Conservation (phyloP, 1,284 basidiomycete genomes). For the Rhodotorula sp. region DNA sequence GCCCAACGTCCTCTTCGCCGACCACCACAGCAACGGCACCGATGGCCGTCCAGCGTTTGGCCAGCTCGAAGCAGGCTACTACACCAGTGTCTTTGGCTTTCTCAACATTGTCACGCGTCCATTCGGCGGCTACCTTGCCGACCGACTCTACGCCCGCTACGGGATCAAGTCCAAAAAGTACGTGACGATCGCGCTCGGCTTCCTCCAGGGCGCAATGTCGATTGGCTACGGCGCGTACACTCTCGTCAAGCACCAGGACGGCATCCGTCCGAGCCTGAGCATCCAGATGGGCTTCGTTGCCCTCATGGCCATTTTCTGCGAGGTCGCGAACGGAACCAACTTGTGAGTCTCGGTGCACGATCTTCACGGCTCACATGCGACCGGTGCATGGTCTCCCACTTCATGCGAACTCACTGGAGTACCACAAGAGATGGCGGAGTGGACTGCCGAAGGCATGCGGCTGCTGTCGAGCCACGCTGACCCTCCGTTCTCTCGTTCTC, state of each 20-base stretch:
- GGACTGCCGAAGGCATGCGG: too few species aligned
- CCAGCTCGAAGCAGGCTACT: conserved; percentile 60
- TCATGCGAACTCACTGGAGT: too few species aligned
- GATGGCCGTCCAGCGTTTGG: conserved; percentile 48
- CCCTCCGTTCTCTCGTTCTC: neutral
- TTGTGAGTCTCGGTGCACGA: conserved; percentile 53
- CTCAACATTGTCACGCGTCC: conserved; percentile 35
- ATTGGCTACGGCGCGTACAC: conserved; percentile 29
- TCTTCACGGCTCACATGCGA: too few species aligned
- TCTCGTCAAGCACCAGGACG: conserved; percentile 57
- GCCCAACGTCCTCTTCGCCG: conserved; percentile 56
- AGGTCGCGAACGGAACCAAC: conserved; percentile 60
- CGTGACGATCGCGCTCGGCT: conserved; percentile 51
- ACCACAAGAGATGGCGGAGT: too few species aligned
- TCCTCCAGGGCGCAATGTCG: conserved; percentile 28
- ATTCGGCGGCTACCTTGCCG: conserved; percentile 28
- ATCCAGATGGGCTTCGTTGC: conserved; percentile 44
- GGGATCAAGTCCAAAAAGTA: conserved; percentile 62
- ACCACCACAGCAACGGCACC: conserved; percentile 47
- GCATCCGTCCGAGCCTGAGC: conserved; percentile 8
- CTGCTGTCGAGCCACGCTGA: neutral
- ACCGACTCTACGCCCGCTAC: conserved; percentile 47
- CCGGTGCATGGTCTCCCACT: conserved; percentile 48
- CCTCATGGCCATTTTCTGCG: conserved; percentile 54
- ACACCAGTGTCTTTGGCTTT: conserved; percentile 53